Conservation (phyloP, 768 basidiomycete genomes). For the Heimioporus sp. region DNA sequence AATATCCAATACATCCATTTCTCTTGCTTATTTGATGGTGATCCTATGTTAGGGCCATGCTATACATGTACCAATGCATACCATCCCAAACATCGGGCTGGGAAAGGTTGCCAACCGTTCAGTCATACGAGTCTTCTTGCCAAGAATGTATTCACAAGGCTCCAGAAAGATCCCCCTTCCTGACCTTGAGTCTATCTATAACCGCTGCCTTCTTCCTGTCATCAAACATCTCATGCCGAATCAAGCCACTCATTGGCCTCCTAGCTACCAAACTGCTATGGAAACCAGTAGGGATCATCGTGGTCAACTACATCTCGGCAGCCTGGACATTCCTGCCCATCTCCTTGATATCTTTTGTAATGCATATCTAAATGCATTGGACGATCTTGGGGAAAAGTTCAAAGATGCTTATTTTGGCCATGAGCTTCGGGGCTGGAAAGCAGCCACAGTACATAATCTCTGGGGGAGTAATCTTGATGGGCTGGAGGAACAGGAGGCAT, state of each 20-base stretch:
- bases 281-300: neutral
- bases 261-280: neutral
- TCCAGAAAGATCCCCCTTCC: neutral
- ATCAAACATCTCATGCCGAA: neutral
- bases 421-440: conserved; percentile 11
- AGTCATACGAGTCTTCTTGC: neutral
- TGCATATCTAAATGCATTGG: too few species aligned
- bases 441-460: neutral
- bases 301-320: neutral
- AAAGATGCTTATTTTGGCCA: conserved; percentile 9
- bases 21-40: too few species aligned
- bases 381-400: too few species aligned
- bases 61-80: conserved; percentile 1
- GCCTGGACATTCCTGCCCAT: neutral
- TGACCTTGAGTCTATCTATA: neutral
- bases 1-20: too few species aligned
- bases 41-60: too few species aligned
- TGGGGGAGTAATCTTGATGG: neutral
- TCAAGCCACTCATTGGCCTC: conserved; percentile 2
- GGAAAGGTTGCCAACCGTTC: neutral
- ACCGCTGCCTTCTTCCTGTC: neutral
- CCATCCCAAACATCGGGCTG: neutral
- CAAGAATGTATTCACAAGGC: neutral
- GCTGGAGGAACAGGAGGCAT: neutral
- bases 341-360: neutral